Conservation (phyloP, 2,329 filamentous ascomycete species). For the Fusarium gaditjirri region DNA sequence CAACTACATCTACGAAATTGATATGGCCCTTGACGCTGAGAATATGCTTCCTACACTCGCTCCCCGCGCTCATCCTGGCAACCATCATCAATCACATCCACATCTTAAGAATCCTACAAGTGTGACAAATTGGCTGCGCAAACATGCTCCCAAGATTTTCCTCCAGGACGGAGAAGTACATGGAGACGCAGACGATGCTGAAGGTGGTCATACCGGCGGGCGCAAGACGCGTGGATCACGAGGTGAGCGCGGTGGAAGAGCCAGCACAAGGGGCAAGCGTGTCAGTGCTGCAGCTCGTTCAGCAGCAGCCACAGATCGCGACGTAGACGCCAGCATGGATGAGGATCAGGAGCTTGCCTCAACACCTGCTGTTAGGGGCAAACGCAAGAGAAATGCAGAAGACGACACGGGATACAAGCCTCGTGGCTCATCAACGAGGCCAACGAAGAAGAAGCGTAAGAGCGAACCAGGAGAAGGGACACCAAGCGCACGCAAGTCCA, state of each 20-base stretch:
- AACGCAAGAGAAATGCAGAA: constrained; percentile 66
- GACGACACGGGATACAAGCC: constrained; percentile 70
- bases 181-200: constrained; percentile 53
- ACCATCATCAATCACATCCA: constrained; percentile 53
- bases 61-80: constrained; percentile 56
- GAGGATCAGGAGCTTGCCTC: constrained; percentile 50
- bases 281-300: constrained; percentile 40
- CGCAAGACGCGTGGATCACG: constrained; percentile 52
- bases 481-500: constrained; percentile 49
- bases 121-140: constrained; percentile 94
- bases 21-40: constrained; percentile 60
- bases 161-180: constrained; percentile 72
- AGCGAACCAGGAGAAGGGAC: constrained; percentile 58
- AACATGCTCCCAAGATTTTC: constrained; percentile 86
- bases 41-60: constrained; percentile 61
- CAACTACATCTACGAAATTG: constrained; percentile 75
- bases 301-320: constrained; percentile 38
- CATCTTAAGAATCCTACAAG: constrained; percentile 80
- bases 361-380: constrained; percentile 51
- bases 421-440: constrained; percentile 64
- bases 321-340: constrained; percentile 54
- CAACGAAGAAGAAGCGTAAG: constrained; percentile 69
- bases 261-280: constrained; percentile 53
- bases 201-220: constrained; percentile 44
- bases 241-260: constrained; percentile 52